A percentile compares a stretch with the other conserved stretches of the same genome.
Conservation (phyloP, 1,284 basidiomycete species). For the Boletus sp. region DNA sequence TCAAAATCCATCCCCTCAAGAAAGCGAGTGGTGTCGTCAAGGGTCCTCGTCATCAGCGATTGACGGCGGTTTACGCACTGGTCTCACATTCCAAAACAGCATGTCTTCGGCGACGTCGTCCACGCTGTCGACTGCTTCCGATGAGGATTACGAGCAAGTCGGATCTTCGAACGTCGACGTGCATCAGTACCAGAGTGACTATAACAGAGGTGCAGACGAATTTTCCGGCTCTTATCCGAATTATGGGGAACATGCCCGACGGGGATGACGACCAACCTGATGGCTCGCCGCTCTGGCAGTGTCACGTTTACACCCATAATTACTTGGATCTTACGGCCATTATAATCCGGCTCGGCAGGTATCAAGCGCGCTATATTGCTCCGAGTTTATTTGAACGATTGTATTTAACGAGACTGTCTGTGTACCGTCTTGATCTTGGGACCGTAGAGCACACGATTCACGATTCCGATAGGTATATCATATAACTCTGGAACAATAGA, state of each 20-base stretch:
- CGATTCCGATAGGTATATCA: constrained; percentile 78
- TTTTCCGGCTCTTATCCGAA: constrained; percentile 16
- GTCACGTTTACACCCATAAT: constrained; percentile 8
- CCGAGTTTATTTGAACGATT: constrained; percentile 6
- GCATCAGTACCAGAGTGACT: constrained; percentile 9
- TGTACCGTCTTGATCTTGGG: constrained; percentile 20
- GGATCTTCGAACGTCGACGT: constrained; percentile 6
- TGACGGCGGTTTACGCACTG: constrained; percentile 2
- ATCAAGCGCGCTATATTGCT: constrained; percentile 5
- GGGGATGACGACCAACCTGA: constrained; percentile 3
- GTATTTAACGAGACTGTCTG: constrained; percentile 24
- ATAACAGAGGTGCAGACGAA: constrained; percentile 11
- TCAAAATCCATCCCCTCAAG: constrained; percentile 34
- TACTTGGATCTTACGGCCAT: constrained; percentile 19
- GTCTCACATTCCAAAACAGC: constrained; percentile 23
- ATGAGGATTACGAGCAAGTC: constrained; percentile 25
- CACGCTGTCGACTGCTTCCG: constrained; percentile 23
- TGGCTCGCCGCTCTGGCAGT: background rate
- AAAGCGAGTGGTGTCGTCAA: constrained; percentile 15
- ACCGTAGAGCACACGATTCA: constrained; percentile 67
- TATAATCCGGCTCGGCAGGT: constrained; percentile 14
- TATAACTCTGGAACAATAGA: constrained; percentile 60
- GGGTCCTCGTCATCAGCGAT: constrained; percentile 22
- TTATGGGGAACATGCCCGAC: constrained; percentile 4
- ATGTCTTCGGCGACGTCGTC: constrained; percentile 30